A percentile compares a stretch with the other conserved stretches of the same genome.
Conservation (phyloP, 2,329 filamentous ascomycete genomes). For the Fusarium liriodendri region DNA sequence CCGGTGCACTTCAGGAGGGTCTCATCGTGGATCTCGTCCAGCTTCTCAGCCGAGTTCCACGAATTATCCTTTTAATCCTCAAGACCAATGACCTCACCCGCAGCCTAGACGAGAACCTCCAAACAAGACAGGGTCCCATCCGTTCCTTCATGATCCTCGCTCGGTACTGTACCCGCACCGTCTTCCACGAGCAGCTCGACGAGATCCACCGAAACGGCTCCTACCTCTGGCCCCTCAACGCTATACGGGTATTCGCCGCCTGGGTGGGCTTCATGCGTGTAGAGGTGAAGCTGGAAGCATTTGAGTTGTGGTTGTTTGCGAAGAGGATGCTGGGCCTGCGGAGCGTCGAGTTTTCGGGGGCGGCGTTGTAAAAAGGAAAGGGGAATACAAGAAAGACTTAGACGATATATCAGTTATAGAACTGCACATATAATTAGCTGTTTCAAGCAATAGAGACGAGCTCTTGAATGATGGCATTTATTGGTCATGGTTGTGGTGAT, state of each 20-base stretch:
- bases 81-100: slow-evolving; percentile 98
- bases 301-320: slow-evolving; percentile 70
- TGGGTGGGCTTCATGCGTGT: slow-evolving; percentile 70
- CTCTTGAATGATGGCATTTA: not conserved
- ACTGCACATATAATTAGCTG: slow-evolving; percentile 32
- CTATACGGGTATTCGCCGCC: slow-evolving; percentile 64
- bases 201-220: slow-evolving; percentile 64
- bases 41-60: slow-evolving; percentile 86
- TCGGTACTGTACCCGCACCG: slow-evolving; percentile 74
- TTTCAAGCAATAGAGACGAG: slow-evolving; percentile 11
- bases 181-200: slow-evolving; percentile 73
- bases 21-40: slow-evolving; percentile 90
- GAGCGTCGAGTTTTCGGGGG: slow-evolving; percentile 41
- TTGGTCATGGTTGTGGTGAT: not conserved
- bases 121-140: slow-evolving; percentile 76
- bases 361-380: slow-evolving; percentile 33
- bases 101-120: slow-evolving; percentile 89
- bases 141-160: slow-evolving; percentile 76
- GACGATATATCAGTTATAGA: slow-evolving; percentile 12
- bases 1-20: slow-evolving; percentile 85
- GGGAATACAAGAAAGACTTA: slow-evolving; percentile 35
- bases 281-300: slow-evolving; percentile 70
- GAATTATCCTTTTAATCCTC: slow-evolving; percentile 92
- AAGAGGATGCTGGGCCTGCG: slow-evolving; percentile 60
- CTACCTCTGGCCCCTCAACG: slow-evolving; percentile 68